phyloP scores from a whole-genome alignment of 306 rosid species.

The Hylodesmum podocarpum region DNA sequence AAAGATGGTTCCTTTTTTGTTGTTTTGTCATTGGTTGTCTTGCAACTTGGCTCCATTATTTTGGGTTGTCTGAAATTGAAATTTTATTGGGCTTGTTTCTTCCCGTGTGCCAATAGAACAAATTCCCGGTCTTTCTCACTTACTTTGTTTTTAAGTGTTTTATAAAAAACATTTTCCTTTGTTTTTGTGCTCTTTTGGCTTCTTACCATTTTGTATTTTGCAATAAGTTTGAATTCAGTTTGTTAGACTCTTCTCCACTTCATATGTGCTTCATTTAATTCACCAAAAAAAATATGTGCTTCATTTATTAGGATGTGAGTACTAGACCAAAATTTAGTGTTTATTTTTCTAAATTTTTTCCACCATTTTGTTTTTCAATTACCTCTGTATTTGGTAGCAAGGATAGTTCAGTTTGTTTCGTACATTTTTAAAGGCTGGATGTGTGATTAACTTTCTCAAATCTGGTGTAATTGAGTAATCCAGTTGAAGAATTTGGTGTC shows the following conservation, averaged over 20 bases:
- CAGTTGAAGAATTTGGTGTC: slow-evolving; percentile 7
- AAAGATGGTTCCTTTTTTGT: slow-evolving; percentile 6
- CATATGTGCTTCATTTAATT: slow-evolving; percentile 15
- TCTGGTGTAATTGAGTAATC: neutral
- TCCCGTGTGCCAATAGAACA: neutral
- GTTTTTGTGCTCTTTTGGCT: slow-evolving; percentile 13
- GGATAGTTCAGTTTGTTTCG: neutral
- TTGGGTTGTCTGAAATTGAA: slow-evolving; percentile 27
- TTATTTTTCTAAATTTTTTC: neutral
- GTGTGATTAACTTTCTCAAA: slow-evolving; percentile 20
- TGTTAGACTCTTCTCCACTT: slow-evolving; percentile 2
- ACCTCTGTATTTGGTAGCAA: neutral
- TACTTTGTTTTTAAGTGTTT: slow-evolving; percentile 17
- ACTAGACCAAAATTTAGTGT: slow-evolving; percentile 33
- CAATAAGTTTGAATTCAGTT: slow-evolving; percentile 10
- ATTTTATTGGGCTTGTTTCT: neutral
- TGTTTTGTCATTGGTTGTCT: slow-evolving; percentile 16
- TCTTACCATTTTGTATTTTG: slow-evolving; percentile 19
- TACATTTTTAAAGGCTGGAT: neutral
- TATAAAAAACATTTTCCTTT: neutral
- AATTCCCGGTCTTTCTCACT: neutral
- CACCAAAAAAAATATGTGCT: no score
- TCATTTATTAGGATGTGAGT: slow-evolving; percentile 23
- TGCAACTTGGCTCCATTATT: slow-evolving; percentile 3
- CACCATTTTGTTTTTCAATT: neutral